These are phyloP conservation scores for Solanum raphanifolium DNA, from an alignment of 257 asterid genomes.

Conservation along the genomic window DNA sequence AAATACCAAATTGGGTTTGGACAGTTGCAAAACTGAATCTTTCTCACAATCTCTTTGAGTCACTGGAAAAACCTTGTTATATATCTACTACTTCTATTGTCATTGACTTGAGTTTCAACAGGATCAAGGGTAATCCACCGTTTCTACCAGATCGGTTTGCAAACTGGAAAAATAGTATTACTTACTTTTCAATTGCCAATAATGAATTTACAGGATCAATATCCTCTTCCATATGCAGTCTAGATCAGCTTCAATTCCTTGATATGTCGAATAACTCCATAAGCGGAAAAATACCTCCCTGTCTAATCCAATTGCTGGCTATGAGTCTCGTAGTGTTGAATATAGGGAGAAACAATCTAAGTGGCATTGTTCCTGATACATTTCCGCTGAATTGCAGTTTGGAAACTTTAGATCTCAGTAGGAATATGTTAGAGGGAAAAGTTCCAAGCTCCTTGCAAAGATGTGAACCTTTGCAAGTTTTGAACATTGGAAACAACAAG, in stretches of 20 bases:
- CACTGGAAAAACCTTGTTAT: conserved; percentile 12
- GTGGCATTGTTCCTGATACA: background rate
- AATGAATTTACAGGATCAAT: background rate
- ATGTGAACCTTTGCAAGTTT: background rate
- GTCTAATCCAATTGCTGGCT: too few relatives aligned
- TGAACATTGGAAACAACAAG: background rate
- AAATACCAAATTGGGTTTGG: conserved; percentile 36
- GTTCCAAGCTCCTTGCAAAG: background rate
- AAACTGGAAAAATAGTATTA: background rate
- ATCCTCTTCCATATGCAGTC: background rate
- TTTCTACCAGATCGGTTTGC: background rate
- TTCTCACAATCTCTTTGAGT: conserved; percentile 15
- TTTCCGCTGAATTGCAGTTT: background rate
- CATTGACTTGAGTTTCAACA: conserved; percentile 24
- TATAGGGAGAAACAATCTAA: background rate
- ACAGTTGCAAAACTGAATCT: conserved; percentile 10
- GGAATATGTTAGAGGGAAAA: background rate
- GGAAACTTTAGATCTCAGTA: background rate
- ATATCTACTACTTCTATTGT: background rate
- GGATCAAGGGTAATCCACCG: conserved; percentile 18
- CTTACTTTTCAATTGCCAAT: conserved; percentile 2
- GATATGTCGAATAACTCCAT: background rate
- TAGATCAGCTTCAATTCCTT: background rate
- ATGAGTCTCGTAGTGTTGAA: too few relatives aligned
- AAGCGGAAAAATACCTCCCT: too few relatives aligned